Conservation (phyloP, 208 protist species). For the Acanthamoeba castellanii region DNA sequence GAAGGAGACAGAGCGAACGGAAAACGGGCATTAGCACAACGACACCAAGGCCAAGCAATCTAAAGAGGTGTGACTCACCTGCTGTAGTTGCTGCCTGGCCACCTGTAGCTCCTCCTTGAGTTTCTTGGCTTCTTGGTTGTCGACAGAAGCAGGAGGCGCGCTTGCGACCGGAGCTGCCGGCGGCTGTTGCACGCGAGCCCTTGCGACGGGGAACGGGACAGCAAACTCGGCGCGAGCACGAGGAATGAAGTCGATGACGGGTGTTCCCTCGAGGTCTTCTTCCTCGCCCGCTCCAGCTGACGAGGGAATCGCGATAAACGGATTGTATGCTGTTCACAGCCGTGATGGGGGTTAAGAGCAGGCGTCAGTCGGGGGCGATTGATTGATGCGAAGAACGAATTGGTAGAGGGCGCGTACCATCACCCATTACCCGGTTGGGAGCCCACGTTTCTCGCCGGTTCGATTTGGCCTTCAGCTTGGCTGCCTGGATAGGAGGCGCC, state of each 20-base stretch:
- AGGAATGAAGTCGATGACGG: not conserved
- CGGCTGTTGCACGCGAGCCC: not conserved
- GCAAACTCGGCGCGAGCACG: not conserved
- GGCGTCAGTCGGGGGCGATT: not conserved
- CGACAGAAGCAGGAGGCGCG: not conserved
- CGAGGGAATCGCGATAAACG: not conserved
- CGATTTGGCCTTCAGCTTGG: conserved; percentile 33
- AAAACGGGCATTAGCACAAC: not conserved
- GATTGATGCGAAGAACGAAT: not conserved
- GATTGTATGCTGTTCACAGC: not conserved
- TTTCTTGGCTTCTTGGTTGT: not conserved
- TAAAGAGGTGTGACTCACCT: not conserved
- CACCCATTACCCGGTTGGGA: not conserved
- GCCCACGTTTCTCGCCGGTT: conserved; percentile 73
- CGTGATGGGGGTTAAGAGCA: not conserved
- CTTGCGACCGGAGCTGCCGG: not conserved
- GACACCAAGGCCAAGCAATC: no score
- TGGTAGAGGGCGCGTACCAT: not conserved
- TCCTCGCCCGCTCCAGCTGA: not conserved
- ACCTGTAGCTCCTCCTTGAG: conserved; percentile 4
- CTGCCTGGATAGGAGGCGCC: not conserved
- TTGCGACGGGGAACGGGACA: not conserved
- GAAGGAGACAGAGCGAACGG: no score
- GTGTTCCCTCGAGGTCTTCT: not conserved
- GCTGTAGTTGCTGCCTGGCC: conserved; percentile 11